Percentiles rank a stretch among this genome's conserved stretches.
These are phyloP conservation scores for Paragyromitra xinjiangensis DNA, from an alignment of 495 filamentous ascomycete species.

Conservation along the genomic window DNA sequence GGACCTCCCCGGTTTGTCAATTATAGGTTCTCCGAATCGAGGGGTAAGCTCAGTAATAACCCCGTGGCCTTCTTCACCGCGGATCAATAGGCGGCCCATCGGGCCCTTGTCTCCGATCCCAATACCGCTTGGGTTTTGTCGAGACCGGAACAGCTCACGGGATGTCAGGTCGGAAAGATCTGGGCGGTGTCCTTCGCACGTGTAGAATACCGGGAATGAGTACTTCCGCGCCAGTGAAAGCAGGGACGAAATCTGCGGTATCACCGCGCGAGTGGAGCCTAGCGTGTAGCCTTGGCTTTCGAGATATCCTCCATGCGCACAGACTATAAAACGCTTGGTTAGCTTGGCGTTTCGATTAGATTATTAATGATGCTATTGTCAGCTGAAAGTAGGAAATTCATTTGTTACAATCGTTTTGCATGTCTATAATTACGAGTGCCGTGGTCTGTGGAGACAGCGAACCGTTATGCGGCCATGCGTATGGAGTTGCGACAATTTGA, in stretches of 20 bases:
- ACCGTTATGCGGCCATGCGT: constrained; percentile 71
- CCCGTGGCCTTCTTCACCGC: constrained; percentile 71
- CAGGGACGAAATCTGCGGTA: constrained; percentile 62
- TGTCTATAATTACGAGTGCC: constrained; percentile 74
- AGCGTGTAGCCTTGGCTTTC: constrained; percentile 69
- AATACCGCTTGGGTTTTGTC: constrained; percentile 65
- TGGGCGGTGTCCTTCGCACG: constrained; percentile 73
- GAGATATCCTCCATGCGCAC: constrained; percentile 68
- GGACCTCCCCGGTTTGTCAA: constrained; percentile 74
- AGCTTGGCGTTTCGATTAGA: constrained; percentile 48
- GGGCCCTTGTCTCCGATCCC: constrained; percentile 71
- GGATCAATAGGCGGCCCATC: constrained; percentile 70
- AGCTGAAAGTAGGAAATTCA: not conserved
- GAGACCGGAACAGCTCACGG: constrained; percentile 66
- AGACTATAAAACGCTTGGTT: constrained; percentile 62
- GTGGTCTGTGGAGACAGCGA: constrained; percentile 68
- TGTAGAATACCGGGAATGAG: constrained; percentile 67
- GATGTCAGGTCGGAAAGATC: constrained; percentile 69
- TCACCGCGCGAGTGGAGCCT: constrained; percentile 63
- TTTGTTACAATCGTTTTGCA: constrained; percentile 72
- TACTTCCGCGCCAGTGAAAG: constrained; percentile 30
- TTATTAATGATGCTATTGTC: not conserved
- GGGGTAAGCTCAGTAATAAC: constrained; percentile 70
- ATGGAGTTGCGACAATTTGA: constrained; percentile 59
- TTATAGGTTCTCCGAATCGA: constrained; percentile 66